A percentile compares a stretch with the other conserved stretches of the same genome.
phyloP scores from a whole-genome alignment of 2,329 filamentous ascomycete genomes.

The Chaetomiaceae sp. region DNA sequence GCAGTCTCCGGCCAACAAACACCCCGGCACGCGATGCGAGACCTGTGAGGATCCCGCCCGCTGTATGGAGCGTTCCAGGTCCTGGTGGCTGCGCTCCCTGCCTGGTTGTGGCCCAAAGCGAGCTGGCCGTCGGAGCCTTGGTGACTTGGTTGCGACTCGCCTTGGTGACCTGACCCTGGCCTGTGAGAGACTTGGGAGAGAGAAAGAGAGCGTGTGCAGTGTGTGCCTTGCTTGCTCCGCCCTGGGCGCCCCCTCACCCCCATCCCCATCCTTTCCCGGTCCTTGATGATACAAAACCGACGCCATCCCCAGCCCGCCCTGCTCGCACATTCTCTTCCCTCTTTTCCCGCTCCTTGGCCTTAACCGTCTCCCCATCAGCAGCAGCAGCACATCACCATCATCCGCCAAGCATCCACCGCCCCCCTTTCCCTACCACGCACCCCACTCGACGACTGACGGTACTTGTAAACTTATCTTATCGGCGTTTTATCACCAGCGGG shows the following conservation, averaged over 20 bases:
- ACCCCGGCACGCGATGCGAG: slow-evolving; percentile 20
- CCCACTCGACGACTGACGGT: slow-evolving; percentile 4
- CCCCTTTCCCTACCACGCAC: slow-evolving; percentile 1
- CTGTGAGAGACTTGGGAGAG: no score
- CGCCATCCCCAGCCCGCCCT: slow-evolving; percentile 20
- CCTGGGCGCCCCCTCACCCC: slow-evolving; percentile 14
- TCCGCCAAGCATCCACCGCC: slow-evolving; percentile 6
- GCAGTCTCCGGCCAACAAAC: slow-evolving; percentile 14
- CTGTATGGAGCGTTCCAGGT: slow-evolving; percentile 16
- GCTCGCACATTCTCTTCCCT: slow-evolving; percentile 7
- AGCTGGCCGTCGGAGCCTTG: slow-evolving; percentile 13
- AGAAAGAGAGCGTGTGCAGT: no score
- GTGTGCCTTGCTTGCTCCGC: slow-evolving; percentile 22
- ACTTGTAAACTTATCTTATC: no score
- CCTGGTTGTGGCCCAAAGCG: slow-evolving; percentile 19
- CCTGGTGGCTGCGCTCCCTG: slow-evolving; percentile 16
- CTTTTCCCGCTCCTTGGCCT: slow-evolving; percentile 8
- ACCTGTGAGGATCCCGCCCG: slow-evolving; percentile 18
- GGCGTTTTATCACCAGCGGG: slow-evolving; percentile 1
- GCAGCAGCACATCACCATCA: slow-evolving; percentile 5
- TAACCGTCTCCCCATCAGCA: not conserved
- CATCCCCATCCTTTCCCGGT: slow-evolving; percentile 12
- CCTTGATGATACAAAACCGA: slow-evolving; percentile 27
- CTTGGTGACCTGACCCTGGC: slow-evolving; percentile 20
- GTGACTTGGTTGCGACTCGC: slow-evolving; percentile 21